Base-by-base conservation (phyloP, 1,284 basidiomycete genomes). In the Cutaneotrichosporon daszewskae region DNA sequence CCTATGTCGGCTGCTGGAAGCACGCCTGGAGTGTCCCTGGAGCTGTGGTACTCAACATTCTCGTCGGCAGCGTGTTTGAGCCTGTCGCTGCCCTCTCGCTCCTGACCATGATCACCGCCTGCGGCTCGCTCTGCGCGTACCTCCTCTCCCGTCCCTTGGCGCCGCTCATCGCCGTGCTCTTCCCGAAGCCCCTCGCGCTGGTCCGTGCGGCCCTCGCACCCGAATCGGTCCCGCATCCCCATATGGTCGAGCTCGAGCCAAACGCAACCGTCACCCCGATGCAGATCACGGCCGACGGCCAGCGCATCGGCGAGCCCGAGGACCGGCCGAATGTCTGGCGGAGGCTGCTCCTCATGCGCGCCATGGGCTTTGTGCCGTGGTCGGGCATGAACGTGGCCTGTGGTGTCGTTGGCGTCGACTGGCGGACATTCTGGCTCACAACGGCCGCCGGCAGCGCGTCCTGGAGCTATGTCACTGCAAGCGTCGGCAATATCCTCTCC, bases 21-120 rank as follows among this genome's bases (percentile, higher is more conserved):
- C 89, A 94, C 66, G 87, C 88, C 7, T 94, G 88, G 88, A 90
- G 87, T 49, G 79, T 94, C 38, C 88, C 88, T 5, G 88, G 88
- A 5, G 88, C 86, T 50, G 87, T 91, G 41, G 77, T 92, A 43
- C 83, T 89, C 86, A 92, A 92, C 66, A 87, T 91, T 27, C 76
- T 91, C n/a, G 83, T 85, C 11, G 88, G 88, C 28, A 86, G 86
- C 11, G 71, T 92, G 4, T 84, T 91, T 61, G 83, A 85, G 16
- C 86, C 88, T 5, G 69, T 82, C 22, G 77, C 82, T 45, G 88
- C 88, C 17, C 84, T 88, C 10, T 55, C 85, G 37, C 74, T 90
- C 48, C 77, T 91, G 47, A 86, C 87, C 0, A 53, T 82, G 24
- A 80, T 92, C 59, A 94, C 88, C 3, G 87, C 86, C 6, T 57